A percentile compares a stretch with the other conserved stretches of the same genome.
Evolutionary conservation across 2,329 filamentous ascomycete genomes (phyloP).

Genomic region (Botrytis porri): DNA sequence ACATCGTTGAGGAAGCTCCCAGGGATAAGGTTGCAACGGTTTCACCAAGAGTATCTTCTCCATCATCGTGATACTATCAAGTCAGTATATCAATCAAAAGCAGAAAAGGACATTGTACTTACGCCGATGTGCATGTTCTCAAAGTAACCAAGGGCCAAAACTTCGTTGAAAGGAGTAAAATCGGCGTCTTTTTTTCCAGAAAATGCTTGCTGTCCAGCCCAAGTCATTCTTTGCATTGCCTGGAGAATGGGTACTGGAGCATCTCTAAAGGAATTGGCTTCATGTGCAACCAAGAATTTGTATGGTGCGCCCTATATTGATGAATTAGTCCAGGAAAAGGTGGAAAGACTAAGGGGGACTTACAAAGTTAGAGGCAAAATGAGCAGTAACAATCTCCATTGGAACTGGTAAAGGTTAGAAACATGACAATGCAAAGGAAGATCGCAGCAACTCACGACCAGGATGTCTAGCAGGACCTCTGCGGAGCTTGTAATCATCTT

Average conservation of each 20-base stretch:
- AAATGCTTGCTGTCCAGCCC: conserved; percentile 44
- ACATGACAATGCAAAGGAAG: conserved; percentile 20
- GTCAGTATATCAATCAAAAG: conserved; percentile 17
- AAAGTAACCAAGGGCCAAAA: conserved; percentile 59
- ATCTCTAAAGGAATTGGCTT: conserved; percentile 48
- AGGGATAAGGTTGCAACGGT: conserved; percentile 61
- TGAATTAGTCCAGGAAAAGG: conserved; percentile 12
- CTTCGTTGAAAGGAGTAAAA: conserved; percentile 54
- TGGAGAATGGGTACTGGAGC: conserved; percentile 49
- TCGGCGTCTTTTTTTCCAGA: background rate
- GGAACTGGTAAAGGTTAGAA: conserved; percentile 32
- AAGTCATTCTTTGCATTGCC: conserved; percentile 52
- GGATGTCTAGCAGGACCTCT: conserved; percentile 22
- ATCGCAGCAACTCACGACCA: conserved; percentile 38
- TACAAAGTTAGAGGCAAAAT: conserved; percentile 50
- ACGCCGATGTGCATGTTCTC: conserved; percentile 56
- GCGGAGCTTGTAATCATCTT: conserved; percentile 43
- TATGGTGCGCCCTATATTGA: conserved; percentile 56
- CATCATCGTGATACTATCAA: conserved; percentile 62
- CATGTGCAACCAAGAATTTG: conserved; percentile 59
- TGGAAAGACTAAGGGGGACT: conserved; percentile 25
- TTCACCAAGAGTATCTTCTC: conserved; percentile 59
- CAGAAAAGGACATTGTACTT: conserved; percentile 30
- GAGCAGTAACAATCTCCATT: conserved; percentile 50
- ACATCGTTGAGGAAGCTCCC: conserved; percentile 50